Conservation (phyloP, 1,139 yeast species). For the Dujonia santamariae region DNA sequence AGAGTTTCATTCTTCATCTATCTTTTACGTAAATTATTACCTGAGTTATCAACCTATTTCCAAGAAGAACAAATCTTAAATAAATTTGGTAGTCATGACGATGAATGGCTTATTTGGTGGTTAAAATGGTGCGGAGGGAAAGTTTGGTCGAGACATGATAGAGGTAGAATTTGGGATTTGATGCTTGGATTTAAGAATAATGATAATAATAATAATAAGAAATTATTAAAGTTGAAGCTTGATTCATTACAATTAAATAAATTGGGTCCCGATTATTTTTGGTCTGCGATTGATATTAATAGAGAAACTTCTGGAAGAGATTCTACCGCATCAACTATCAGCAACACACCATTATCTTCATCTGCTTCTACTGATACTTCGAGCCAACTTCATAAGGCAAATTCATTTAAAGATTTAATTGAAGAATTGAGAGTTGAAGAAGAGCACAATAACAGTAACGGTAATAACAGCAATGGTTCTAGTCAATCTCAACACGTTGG, state of each 20-base stretch:
- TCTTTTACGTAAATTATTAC: slow-evolving; percentile 59
- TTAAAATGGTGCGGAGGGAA: slow-evolving; percentile 88
- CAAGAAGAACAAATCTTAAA: slow-evolving; percentile 77
- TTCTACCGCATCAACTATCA: slow-evolving; percentile 2
- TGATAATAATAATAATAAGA: slow-evolving; percentile 22
- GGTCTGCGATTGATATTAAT: slow-evolving; percentile 26
- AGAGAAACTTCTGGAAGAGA: slow-evolving; percentile 1
- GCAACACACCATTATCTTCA: slow-evolving; percentile 4
- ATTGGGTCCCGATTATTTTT: slow-evolving; percentile 45
- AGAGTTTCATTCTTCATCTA: slow-evolving; percentile 72
- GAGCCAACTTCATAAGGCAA: slow-evolving; percentile 13
- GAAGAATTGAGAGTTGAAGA: slow-evolving; percentile 19
- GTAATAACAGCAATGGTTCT: neutral
- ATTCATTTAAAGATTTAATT: slow-evolving; percentile 33
- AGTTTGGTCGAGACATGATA: slow-evolving; percentile 75
- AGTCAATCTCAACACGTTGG: neutral
- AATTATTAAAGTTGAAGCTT: slow-evolving; percentile 28
- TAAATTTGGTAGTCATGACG: slow-evolving; percentile 62
- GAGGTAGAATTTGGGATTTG: slow-evolving; percentile 89
- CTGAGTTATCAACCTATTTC: slow-evolving; percentile 74
- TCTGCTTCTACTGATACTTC: slow-evolving; percentile 3
- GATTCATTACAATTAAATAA: slow-evolving; percentile 22
- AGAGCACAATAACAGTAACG: neutral
- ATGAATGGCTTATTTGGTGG: slow-evolving; percentile 96
- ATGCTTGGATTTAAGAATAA: slow-evolving; percentile 74